Percentiles rank a stretch among this genome's conserved stretches.
phyloP scores from a whole-genome alignment of 352 stramenopile genomes.

The Pythium sp. region DNA sequence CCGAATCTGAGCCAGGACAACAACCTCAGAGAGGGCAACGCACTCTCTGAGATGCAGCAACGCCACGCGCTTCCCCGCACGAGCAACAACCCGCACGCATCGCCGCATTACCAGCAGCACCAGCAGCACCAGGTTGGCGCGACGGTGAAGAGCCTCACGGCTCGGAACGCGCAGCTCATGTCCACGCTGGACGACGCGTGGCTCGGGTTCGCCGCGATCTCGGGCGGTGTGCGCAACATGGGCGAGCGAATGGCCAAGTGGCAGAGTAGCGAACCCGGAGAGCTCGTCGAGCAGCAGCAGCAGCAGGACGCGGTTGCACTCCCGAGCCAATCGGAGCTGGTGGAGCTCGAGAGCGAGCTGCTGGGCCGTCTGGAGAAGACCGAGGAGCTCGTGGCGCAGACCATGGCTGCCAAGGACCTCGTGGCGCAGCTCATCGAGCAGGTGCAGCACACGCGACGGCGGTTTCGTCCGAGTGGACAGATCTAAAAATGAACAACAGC shows the following conservation, averaged over 20 bases:
- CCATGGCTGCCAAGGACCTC: constrained; percentile 22
- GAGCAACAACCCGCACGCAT: background rate
- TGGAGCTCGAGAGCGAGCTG: constrained; percentile 23
- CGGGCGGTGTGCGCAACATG: constrained; percentile 23
- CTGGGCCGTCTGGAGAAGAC: constrained; percentile 22
- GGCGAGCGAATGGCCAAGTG: constrained; percentile 16
- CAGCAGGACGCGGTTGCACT: background rate
- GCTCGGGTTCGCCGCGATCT: constrained; percentile 34
- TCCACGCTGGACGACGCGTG: constrained; percentile 30
- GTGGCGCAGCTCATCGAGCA: constrained; percentile 25
- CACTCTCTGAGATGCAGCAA: constrained; percentile 16
- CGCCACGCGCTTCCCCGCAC: background rate
- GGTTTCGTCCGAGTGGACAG: background rate
- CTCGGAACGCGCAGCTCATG: constrained; percentile 25
- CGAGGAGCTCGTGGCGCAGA: constrained; percentile 28
- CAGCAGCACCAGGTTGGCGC: background rate
- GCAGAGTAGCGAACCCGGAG: background rate
- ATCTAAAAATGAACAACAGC: background rate
- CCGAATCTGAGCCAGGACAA: constrained; percentile 12
- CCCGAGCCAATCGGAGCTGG: constrained; percentile 7
- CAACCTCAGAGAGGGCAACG: constrained; percentile 14
- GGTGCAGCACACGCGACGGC: constrained; percentile 7
- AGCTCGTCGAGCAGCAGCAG: constrained; percentile 7
- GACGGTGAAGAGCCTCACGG: constrained; percentile 11
- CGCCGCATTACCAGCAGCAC: background rate